These are phyloP conservation scores for Drechslerella dactyloides DNA, from an alignment of 2,329 filamentous ascomycete species.

Conservation along the genomic window DNA sequence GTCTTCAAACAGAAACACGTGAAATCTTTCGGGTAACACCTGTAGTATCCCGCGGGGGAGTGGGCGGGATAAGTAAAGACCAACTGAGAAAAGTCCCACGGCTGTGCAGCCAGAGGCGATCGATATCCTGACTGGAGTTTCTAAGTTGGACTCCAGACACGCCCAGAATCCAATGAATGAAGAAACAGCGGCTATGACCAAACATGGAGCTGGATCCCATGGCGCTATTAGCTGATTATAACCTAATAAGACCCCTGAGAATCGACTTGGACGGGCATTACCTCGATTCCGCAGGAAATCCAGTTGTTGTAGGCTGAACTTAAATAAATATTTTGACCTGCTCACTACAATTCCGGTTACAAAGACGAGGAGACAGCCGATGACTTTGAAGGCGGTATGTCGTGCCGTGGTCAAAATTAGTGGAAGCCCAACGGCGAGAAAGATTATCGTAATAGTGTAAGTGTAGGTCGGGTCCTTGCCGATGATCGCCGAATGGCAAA, in stretches of 20 bases:
- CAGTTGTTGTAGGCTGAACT: neutral
- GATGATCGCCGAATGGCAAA: neutral
- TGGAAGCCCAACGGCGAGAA: neutral
- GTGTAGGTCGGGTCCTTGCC: neutral
- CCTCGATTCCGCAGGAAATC: neutral
- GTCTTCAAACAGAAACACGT: too few species aligned
- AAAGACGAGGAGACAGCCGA: neutral
- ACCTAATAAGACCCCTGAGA: too few species aligned
- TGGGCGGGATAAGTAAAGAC: neutral
- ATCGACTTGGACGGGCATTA: neutral
- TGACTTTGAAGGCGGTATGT: slow-evolving; percentile 1
- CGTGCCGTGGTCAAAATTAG: neutral
- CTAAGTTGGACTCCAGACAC: neutral
- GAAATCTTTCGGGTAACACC: too few species aligned
- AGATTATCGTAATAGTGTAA: neutral
- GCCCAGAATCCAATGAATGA: neutral
- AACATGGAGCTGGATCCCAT: too few species aligned
- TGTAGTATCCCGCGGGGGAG: too few species aligned
- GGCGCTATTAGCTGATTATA: too few species aligned
- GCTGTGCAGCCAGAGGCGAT: neutral
- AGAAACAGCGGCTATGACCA: neutral
- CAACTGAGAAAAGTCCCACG: neutral
- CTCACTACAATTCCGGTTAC: neutral
- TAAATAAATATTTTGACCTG: neutral
- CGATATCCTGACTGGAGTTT: slow-evolving; percentile 1